These are phyloP conservation scores for Ochetophila trinervis DNA, from an alignment of 306 rosid genomes.

Conservation along the genomic window DNA sequence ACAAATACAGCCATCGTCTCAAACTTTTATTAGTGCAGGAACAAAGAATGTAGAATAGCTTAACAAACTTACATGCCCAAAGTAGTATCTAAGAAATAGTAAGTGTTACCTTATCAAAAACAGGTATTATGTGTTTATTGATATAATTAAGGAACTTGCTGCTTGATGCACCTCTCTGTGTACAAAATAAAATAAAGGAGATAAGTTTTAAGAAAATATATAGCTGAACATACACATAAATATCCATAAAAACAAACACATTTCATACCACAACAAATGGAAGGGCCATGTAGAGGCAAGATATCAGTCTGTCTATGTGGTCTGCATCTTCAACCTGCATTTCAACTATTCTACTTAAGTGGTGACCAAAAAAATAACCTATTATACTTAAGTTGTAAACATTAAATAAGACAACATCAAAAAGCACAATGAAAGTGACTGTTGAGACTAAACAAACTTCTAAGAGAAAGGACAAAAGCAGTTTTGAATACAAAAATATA, in stretches of 20 bases:
- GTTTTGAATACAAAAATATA: no score
- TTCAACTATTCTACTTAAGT: slow-evolving; percentile 11
- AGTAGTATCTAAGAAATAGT: not conserved
- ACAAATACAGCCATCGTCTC: not conserved
- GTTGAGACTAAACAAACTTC: not conserved
- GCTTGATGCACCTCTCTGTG: slow-evolving; percentile 91
- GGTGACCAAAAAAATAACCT: not conserved
- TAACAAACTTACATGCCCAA: not conserved
- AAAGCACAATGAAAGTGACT: not conserved
- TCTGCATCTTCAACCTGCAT: slow-evolving; percentile 82
- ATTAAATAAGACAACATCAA: not conserved
- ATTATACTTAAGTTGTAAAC: not conserved
- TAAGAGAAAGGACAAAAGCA: no score
- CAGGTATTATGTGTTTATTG: slow-evolving; percentile 77
- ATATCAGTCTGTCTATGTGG: slow-evolving; percentile 86
- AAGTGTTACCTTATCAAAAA: slow-evolving; percentile 76
- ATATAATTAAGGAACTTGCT: slow-evolving; percentile 82
- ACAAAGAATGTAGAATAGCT: not conserved
- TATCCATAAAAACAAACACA: slow-evolving; percentile 6
- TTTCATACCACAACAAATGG: slow-evolving; percentile 86
- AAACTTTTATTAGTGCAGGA: not conserved
- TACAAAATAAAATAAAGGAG: slow-evolving; percentile 7
- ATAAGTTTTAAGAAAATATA: slow-evolving; percentile 14
- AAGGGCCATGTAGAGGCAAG: slow-evolving; percentile 90
- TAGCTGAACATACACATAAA: slow-evolving; percentile 5